Evolutionary conservation across 176 grass and related monocot species (phyloP).

Genomic region (Zea mays): DNA sequence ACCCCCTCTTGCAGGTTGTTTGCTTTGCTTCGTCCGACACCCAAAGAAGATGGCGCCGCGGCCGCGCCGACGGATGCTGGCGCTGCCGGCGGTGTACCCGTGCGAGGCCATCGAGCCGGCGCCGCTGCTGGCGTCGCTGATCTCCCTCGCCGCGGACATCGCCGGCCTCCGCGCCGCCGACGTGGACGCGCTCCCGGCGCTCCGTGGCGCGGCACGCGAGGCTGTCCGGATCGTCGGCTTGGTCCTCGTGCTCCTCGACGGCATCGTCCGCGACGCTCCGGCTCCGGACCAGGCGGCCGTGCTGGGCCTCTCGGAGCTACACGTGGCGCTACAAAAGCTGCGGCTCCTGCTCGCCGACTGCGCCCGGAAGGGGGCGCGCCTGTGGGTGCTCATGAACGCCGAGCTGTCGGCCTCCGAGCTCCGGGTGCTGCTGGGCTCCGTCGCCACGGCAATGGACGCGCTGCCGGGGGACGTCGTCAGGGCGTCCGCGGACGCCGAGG

Average conservation of each 20-base stretch:
- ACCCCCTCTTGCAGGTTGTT: neutral
- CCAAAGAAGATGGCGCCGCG: neutral
- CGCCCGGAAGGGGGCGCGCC: constrained; percentile 38
- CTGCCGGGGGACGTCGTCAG: constrained; percentile 7
- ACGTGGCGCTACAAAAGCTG: constrained; percentile 81
- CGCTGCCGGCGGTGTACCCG: constrained; percentile 59
- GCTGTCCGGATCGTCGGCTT: constrained; percentile 60
- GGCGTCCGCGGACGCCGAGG: constrained; percentile 44
- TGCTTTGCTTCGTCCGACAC: neutral
- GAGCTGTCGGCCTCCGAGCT: constrained; percentile 58
- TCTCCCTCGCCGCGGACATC: constrained; percentile 44
- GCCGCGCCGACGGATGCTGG: constrained; percentile 42
- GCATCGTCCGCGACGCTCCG: neutral
- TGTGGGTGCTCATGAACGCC: constrained; percentile 80
- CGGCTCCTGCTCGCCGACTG: constrained; percentile 55
- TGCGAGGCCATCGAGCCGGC: constrained; percentile 55
- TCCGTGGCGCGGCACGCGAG: constrained; percentile 41
- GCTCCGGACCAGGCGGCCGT: neutral
- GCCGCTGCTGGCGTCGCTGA: constrained; percentile 47
- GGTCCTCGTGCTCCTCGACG: constrained; percentile 57
- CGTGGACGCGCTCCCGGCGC: constrained; percentile 36
- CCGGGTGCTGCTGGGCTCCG: constrained; percentile 51
- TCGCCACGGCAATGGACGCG: constrained; percentile 61
- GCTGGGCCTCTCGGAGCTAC: constrained; percentile 76
- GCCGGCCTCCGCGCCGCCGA: neutral